Evolutionary conservation across 2,329 filamentous ascomycete genomes (phyloP), one percentile per base, ranked within the genome.

Genomic region (Dactylellina cionopaga): DNA sequence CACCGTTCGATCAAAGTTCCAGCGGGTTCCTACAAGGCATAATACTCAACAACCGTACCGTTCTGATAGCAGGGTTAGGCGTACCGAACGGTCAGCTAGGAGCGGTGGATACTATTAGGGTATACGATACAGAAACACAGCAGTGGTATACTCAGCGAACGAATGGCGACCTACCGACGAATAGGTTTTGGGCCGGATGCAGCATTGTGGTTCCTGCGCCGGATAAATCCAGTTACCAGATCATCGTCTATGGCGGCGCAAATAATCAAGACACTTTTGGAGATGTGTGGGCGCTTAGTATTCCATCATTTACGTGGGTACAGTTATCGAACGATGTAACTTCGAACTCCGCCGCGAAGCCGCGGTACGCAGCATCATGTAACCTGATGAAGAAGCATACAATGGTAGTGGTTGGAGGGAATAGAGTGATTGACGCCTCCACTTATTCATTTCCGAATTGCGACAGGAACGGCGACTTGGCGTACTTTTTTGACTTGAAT

Each of bases 271-370:
- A 29, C 3, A 71, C 66, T 7, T 71, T 51, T n/a, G 66, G 66
- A 15, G 66, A 71, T 13, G 66, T 71, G 6, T 71, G 66, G 66
- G 56, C 66, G 25, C 44, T 71, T n/a, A 71, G 66, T 22, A 71
- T 71, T 19, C 66, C 66, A 27, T 71, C 66, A 0, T 71, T 71
- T 39, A 71, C 66, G n/a, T 71, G 66, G 66, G 37, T 44, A 3
- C 17, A 31, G n/a, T 43, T 71, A 13, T 58, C 56, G 15, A 43
- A 71, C n/a, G 58, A 64, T 35, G 29, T 46, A 13, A 41, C 35
- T 6, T 71, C 66, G n/a, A 63, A n/a, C n/a, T 56, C 64, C n/a
- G 49, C 66, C 6, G 66, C 58, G 1, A 17, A 22, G 6, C 49
- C 66, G 35, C 58, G 66, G 17, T 71, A 71, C 43, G 52, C 58